Evolutionary conservation across 78 protist species (phyloP).

Genomic region (Polysphondylium violaceum): DNA sequence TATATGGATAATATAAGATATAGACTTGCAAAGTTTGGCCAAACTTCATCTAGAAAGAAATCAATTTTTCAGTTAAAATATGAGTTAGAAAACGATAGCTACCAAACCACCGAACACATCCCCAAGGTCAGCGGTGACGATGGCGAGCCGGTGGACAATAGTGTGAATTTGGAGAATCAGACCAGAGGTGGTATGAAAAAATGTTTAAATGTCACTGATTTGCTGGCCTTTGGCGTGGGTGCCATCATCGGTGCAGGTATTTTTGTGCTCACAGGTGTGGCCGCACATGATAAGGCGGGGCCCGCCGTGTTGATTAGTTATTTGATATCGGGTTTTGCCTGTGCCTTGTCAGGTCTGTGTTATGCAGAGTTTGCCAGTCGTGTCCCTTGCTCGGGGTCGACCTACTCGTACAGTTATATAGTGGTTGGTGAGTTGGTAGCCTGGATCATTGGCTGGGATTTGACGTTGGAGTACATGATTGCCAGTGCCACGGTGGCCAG

Average conservation of each 20-base stretch:
- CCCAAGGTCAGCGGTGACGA: neutral
- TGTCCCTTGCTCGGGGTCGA: conserved; percentile 74
- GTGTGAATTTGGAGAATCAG: neutral
- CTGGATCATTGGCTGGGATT: conserved; percentile 79
- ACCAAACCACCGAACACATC: neutral
- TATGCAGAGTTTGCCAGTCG: conserved; percentile 86
- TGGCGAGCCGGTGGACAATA: neutral
- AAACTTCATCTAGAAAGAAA: conserved; percentile 39
- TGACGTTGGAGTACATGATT: conserved; percentile 80
- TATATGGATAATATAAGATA: conserved; percentile 8
- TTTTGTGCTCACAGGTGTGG: conserved; percentile 88
- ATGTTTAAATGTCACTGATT: conserved; percentile 56
- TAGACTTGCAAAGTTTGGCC: conserved; percentile 1
- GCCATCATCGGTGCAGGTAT: conserved; percentile 87
- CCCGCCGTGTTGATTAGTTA: conserved; percentile 79
- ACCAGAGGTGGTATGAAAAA: conserved; percentile 6
- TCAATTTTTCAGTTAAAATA: neutral
- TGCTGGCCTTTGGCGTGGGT: conserved; percentile 81
- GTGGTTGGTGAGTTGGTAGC: conserved; percentile 81
- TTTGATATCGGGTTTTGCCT: conserved; percentile 55
- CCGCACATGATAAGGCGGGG: conserved; percentile 83
- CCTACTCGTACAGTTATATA: conserved; percentile 64
- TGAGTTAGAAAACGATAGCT: conserved; percentile 13
- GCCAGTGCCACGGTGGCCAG: conserved; percentile 81
- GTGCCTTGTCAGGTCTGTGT: conserved; percentile 68